Conservation (phyloP, 805 yeast species). For the Candida succiphila region DNA sequence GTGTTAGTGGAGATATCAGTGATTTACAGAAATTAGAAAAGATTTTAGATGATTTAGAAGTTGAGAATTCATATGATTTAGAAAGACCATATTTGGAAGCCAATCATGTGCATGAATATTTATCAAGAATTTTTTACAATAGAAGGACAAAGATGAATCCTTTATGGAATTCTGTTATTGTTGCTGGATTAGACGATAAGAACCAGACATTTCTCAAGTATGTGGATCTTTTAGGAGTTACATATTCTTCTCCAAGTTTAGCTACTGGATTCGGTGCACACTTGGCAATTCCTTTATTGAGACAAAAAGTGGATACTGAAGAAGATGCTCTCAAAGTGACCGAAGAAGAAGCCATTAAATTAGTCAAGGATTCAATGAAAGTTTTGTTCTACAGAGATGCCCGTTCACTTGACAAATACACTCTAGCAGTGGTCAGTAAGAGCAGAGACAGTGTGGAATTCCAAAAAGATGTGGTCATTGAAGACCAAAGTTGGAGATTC, state of each 20-base stretch:
- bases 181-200: constrained; percentile 77
- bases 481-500: constrained; percentile 80
- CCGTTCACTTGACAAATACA: constrained; percentile 78
- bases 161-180: constrained; percentile 87
- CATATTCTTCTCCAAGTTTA: constrained; percentile 77
- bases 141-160: constrained; percentile 94
- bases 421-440: constrained; percentile 66
- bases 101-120: constrained; percentile 80
- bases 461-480: constrained; percentile 49
- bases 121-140: constrained; percentile 73
- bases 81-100: constrained; percentile 61
- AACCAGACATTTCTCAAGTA: constrained; percentile 58
- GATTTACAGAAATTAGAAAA: constrained; percentile 82
- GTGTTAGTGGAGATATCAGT: constrained; percentile 88
- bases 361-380: constrained; percentile 83
- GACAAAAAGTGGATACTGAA: constrained; percentile 75
- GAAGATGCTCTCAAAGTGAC: constrained; percentile 60
- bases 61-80: constrained; percentile 72
- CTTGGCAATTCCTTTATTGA: constrained; percentile 83
- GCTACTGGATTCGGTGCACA: constrained; percentile 98
- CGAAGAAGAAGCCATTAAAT: constrained; percentile 66
- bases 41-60: constrained; percentile 66
- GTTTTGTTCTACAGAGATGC: constrained; percentile 95
- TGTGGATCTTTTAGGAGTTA: constrained; percentile 86
- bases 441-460: constrained; percentile 49